phyloP scores from a whole-genome alignment of 129 eudicot genomes.

The Artemisia annua region DNA sequence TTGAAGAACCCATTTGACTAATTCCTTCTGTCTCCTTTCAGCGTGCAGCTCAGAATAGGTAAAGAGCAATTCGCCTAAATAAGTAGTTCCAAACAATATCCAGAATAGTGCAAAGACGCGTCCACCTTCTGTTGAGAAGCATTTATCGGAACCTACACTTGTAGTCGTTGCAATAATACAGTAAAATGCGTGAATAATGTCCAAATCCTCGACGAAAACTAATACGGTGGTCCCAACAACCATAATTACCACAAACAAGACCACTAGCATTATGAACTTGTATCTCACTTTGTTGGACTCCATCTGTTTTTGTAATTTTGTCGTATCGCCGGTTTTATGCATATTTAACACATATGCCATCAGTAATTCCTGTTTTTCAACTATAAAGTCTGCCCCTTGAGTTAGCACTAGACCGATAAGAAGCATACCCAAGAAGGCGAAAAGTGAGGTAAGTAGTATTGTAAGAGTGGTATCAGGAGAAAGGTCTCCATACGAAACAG shows the following conservation, averaged over 20 bases:
- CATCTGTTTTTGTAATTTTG: constrained; percentile 54
- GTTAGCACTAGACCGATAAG: constrained; percentile 63
- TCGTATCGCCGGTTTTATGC: constrained; percentile 47
- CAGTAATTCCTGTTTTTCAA: constrained; percentile 78
- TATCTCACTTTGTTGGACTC: constrained; percentile 62
- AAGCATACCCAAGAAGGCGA: constrained; percentile 92
- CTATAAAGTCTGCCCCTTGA: constrained; percentile 80
- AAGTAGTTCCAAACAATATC: no score
- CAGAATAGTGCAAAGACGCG: no score
- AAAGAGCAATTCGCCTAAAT: no score
- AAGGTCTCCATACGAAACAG: constrained; percentile 94
- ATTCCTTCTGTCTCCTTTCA: no score
- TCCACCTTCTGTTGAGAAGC: no score
- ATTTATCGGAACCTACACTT: constrained; percentile 69
- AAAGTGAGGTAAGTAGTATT: constrained; percentile 74
- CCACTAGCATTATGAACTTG: constrained; percentile 56
- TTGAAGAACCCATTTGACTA: no score
- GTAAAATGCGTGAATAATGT: constrained; percentile 69
- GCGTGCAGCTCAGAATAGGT: no score
- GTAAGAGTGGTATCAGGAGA: constrained; percentile 56
- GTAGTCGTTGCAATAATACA: constrained; percentile 86
- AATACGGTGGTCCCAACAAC: constrained; percentile 64
- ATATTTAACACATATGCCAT: constrained; percentile 64
- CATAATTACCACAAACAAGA: constrained; percentile 56
- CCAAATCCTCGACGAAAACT: constrained; percentile 60